Conservation (phyloP, 495 filamentous ascomycete species). For the Tuber aestivum region DNA sequence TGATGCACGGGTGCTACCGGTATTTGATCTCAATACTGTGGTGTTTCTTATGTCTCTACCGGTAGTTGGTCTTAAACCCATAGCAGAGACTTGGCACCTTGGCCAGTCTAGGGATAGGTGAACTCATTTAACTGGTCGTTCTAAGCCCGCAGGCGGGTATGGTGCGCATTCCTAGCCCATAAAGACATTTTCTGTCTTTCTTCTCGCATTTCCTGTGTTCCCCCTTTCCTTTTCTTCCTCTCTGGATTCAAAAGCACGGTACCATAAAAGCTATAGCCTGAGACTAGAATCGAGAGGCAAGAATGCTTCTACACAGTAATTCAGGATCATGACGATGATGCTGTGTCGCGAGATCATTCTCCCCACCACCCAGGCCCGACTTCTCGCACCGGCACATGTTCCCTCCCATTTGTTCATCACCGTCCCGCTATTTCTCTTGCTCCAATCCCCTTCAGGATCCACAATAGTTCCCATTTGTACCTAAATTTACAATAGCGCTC, state of each 20-base stretch:
- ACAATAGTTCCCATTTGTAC: neutral
- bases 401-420: neutral
- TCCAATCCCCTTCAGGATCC: neutral
- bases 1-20: neutral
- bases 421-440: neutral
- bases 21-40: neutral
- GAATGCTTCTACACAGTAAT: neutral
- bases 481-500: neutral
- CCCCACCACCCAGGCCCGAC: neutral
- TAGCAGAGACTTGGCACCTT: neutral
- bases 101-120: neutral
- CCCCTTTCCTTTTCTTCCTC: neutral
- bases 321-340: neutral
- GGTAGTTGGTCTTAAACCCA: neutral
- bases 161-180: neutral
- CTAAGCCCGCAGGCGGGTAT: neutral
- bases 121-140: neutral
- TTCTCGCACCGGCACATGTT: neutral
- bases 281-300: neutral
- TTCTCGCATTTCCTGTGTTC: neutral
- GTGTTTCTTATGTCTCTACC: neutral
- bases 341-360: neutral
- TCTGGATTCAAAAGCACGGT: neutral
- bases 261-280: neutral
- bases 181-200: neutral